Percentiles rank a stretch among this genome's conserved stretches.
Evolutionary conservation across 1,284 basidiomycete genomes (phyloP).

Genomic region (Athelia sp.): DNA sequence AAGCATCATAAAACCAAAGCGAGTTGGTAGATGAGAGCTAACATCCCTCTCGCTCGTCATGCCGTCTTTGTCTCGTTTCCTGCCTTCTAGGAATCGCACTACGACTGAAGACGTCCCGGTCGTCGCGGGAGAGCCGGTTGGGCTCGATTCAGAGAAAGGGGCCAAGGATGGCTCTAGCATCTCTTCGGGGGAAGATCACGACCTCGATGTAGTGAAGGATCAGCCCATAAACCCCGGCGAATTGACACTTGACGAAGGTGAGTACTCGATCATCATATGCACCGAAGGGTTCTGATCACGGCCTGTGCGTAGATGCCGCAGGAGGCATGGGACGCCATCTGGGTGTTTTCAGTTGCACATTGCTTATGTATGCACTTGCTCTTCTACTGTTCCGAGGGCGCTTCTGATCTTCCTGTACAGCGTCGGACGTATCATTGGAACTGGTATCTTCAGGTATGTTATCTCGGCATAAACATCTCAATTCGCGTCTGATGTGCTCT

Average conservation of each 20-base stretch:
- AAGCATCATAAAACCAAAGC: no score
- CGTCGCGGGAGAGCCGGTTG: not conserved
- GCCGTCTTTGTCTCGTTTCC: not conserved
- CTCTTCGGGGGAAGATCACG: not conserved
- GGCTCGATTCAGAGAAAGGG: not conserved
- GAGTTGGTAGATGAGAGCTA: no score
- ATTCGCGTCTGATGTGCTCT: not conserved
- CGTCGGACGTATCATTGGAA: conserved; percentile 52
- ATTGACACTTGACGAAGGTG: conserved; percentile 25
- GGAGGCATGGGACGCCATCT: conserved; percentile 49
- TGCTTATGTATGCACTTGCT: no score
- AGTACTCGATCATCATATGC: not conserved
- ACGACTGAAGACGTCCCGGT: not conserved
- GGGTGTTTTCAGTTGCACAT: conserved; percentile 43
- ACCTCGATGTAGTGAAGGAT: conserved; percentile 4
- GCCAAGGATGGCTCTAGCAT: not conserved
- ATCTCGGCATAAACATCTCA: no score
- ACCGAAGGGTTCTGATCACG: not conserved
- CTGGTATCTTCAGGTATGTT: conserved; percentile 50
- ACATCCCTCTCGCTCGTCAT: not conserved
- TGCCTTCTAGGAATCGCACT: not conserved
- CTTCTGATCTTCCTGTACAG: no score
- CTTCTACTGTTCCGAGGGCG: no score
- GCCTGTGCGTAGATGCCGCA: conserved; percentile 27
- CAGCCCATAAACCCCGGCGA: conserved; percentile 15